Evolutionary conservation across 306 rosid species (phyloP).

Genomic region (Vigna mungo): DNA sequence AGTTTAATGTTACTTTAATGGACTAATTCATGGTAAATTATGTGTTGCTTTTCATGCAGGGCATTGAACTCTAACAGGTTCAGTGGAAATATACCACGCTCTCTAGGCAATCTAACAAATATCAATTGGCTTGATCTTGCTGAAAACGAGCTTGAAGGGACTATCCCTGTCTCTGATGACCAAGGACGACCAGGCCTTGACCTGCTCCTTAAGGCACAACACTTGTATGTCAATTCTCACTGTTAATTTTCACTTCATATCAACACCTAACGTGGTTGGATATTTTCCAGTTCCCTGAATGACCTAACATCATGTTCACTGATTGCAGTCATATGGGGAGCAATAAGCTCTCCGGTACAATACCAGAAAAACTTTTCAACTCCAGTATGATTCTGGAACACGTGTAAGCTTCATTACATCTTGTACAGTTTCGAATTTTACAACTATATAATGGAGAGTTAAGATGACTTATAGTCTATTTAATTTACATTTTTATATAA

Average conservation of each 20-base stretch:
- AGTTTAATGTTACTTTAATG: slow-evolving; percentile 30
- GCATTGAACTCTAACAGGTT: slow-evolving; percentile 56
- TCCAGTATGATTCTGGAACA: slow-evolving; percentile 58
- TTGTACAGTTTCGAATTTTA: not conserved
- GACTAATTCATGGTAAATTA: slow-evolving; percentile 23
- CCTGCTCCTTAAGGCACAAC: slow-evolving; percentile 50
- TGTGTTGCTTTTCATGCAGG: slow-evolving; percentile 46
- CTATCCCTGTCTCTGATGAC: slow-evolving; percentile 54
- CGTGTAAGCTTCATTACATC: slow-evolving; percentile 60
- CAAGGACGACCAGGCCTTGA: slow-evolving; percentile 54
- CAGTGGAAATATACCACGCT: slow-evolving; percentile 54
- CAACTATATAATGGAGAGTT: not conserved
- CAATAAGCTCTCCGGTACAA: slow-evolving; percentile 52
- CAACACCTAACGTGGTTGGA: slow-evolving; percentile 19
- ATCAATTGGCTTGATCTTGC: slow-evolving; percentile 61
- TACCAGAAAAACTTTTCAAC: slow-evolving; percentile 60
- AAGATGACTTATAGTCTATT: not conserved
- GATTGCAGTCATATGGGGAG: slow-evolving; percentile 70
- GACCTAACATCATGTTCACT: slow-evolving; percentile 37
- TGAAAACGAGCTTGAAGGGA: slow-evolving; percentile 56
- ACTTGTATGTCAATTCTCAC: slow-evolving; percentile 54
- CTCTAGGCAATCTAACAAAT: slow-evolving; percentile 57
- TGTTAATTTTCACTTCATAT: slow-evolving; percentile 30
- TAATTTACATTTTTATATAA: not conserved
- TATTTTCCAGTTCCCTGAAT: slow-evolving; percentile 34